Percentiles rank a stretch among this genome's conserved stretches.
Evolutionary conservation across 2,329 filamentous ascomycete species (phyloP).

Genomic region (Dothistroma septosporum): DNA sequence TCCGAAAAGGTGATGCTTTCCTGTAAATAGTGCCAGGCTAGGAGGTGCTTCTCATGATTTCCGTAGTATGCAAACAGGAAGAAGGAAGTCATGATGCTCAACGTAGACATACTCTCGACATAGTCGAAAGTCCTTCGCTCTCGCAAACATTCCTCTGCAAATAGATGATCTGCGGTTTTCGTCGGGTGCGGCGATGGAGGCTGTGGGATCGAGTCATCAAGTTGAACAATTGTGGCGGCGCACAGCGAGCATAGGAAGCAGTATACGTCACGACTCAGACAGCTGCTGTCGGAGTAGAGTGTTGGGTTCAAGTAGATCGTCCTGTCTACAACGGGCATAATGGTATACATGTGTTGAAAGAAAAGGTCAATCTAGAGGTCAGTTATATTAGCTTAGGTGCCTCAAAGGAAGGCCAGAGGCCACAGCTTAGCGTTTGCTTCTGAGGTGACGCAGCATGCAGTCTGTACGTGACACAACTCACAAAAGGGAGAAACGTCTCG

Average conservation of each 20-base stretch:
- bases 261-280: constrained; percentile 30
- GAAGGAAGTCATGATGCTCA: constrained; percentile 36
- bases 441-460: too few species aligned
- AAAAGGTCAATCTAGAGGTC: constrained; percentile 24
- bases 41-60: constrained; percentile 32
- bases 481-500: constrained; percentile 32
- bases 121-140: constrained; percentile 32
- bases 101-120: constrained; percentile 27
- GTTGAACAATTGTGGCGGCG: constrained; percentile 34
- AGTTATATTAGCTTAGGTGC: too few species aligned
- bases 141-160: constrained; percentile 34
- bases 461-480: constrained; percentile 5
- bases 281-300: constrained; percentile 24
- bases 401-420: too few species aligned
- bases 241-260: constrained; percentile 34
- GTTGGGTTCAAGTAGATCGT: constrained; percentile 29
- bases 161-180: constrained; percentile 30
- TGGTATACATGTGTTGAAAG: constrained; percentile 36
- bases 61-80: constrained; percentile 37
- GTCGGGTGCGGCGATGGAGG: constrained; percentile 25
- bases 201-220: constrained; percentile 32
- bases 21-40: constrained; percentile 36
- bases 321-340: constrained; percentile 36
- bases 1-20: constrained; percentile 35
- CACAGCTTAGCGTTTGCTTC: too few species aligned